phyloP scores from a whole-genome alignment of 169 alveolate species.

The Eimeria zaria region DNA sequence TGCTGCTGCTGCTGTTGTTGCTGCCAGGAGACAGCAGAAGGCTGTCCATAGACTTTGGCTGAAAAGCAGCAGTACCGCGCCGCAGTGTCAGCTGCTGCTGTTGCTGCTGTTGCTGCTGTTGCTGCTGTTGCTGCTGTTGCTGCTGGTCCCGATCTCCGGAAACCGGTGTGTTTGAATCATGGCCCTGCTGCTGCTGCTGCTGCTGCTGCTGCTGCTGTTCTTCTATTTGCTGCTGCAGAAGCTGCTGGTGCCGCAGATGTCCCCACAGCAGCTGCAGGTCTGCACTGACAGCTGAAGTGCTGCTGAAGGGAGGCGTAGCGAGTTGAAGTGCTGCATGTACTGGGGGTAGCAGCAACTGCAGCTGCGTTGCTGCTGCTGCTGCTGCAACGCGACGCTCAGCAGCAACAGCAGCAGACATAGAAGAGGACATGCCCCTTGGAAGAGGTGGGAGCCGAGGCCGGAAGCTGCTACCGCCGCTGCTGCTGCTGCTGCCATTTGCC shows the following conservation, averaged over 20 bases:
- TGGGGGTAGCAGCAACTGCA: slow-evolving; percentile 67
- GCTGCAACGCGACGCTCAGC: slow-evolving; percentile 47
- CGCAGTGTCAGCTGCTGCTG: neutral
- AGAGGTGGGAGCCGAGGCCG: slow-evolving; percentile 17
- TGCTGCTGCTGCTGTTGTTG: slow-evolving; percentile 45
- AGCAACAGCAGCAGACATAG: slow-evolving; percentile 21
- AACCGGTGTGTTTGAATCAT: neutral
- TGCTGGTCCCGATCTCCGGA: neutral
- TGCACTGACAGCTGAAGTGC: neutral
- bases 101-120: too few relatives aligned
- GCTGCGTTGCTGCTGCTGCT: slow-evolving; percentile 56
- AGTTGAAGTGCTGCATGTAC: slow-evolving; percentile 60
- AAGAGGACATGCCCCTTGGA: neutral
- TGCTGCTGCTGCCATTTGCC: slow-evolving; percentile 11
- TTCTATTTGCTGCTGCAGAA: slow-evolving; percentile 21
- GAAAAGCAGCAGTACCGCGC: neutral
- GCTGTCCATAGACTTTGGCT: neutral
- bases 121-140: slow-evolving; percentile 49
- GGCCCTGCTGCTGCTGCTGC: slow-evolving; percentile 35
- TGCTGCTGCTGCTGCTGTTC: slow-evolving; percentile 50
- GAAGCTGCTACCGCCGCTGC: slow-evolving; percentile 16
- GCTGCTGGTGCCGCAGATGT: slow-evolving; percentile 55
- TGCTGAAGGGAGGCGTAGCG: neutral
- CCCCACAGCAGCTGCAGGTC: slow-evolving; percentile 74
- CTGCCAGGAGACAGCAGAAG: slow-evolving; percentile 12